These are phyloP conservation scores for Coprinopsis cinerea DNA, from an alignment of 768 basidiomycete species.

Conservation along the genomic window DNA sequence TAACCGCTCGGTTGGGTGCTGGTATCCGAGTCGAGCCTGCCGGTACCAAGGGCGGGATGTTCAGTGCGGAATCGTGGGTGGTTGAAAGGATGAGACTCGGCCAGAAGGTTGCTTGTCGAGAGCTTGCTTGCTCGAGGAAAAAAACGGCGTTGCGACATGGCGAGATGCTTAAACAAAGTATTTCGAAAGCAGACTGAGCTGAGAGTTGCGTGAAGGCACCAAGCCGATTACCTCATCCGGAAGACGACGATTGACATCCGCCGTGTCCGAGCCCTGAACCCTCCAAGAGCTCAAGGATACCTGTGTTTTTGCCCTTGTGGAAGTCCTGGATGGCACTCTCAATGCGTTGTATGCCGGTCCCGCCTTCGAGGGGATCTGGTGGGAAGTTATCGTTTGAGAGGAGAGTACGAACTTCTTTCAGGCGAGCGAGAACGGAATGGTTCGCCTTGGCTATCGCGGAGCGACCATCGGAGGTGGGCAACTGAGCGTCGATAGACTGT, in stretches of 20 bases:
- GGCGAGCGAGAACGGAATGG: slow-evolving; percentile 41
- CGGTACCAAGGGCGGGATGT: neutral
- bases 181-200: too few species aligned
- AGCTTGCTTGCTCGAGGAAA: slow-evolving; percentile 18
- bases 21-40: neutral
- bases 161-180: too few species aligned
- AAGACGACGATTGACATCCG: neutral
- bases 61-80: neutral
- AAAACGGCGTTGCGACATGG: slow-evolving; percentile 30
- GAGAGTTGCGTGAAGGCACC: neutral
- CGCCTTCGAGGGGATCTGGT: slow-evolving; percentile 7
- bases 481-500: slow-evolving; percentile 25
- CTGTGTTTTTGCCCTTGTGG: slow-evolving; percentile 16
- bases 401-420: slow-evolving; percentile 46
- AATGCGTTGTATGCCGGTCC: slow-evolving; percentile 35
- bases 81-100: too few species aligned
- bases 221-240: slow-evolving; percentile 16
- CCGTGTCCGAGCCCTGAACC: slow-evolving; percentile 35
- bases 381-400: slow-evolving; percentile 30
- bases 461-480: slow-evolving; percentile 19
- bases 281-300: slow-evolving; percentile 42
- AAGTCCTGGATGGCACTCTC: slow-evolving; percentile 39
- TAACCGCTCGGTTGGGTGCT: too few species aligned
- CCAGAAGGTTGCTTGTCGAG: neutral
- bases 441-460: slow-evolving; percentile 41